Conservation (phyloP, 75 land plant species). For the Picea sitchensis region DNA sequence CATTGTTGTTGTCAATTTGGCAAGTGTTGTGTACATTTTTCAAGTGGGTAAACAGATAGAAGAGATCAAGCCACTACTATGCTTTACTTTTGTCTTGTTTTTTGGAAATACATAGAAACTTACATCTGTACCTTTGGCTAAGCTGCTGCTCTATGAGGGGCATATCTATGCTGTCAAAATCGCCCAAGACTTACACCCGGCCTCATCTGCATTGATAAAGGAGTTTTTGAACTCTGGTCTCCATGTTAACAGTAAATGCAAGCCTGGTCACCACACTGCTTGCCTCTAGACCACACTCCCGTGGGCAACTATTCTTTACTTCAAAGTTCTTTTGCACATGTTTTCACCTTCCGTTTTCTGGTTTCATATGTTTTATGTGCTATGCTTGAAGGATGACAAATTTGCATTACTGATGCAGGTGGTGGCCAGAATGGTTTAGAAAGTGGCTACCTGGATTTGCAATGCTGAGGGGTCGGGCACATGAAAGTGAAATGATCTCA, state of each 20-base stretch:
- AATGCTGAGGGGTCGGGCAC: constrained; percentile 35
- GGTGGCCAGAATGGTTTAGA: constrained; percentile 60
- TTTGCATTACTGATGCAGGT: constrained; percentile 32
- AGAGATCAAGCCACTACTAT: background rate
- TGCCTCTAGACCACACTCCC: background rate
- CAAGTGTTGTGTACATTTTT: background rate
- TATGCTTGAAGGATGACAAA: background rate
- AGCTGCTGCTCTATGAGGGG: too few relatives aligned
- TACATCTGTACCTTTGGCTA: too few relatives aligned
- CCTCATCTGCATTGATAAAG: too few relatives aligned
- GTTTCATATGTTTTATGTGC: background rate
- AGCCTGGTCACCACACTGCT: background rate
- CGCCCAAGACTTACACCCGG: too few relatives aligned
- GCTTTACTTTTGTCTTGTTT: too few relatives aligned
- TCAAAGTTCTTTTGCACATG: background rate
- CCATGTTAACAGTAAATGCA: background rate
- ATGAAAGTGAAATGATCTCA: constrained; percentile 67
- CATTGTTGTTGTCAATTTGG: background rate
- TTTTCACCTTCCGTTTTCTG: background rate
- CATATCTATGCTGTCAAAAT: too few relatives aligned
- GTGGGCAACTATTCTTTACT: background rate
- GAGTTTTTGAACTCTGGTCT: background rate
- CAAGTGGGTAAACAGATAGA: background rate
- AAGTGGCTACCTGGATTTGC: constrained; percentile 49
- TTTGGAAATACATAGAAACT: too few relatives aligned